Evolutionary conservation across 192 early-diverging fungal species (phyloP), one percentile per base, ranked within the genome.

Genomic region (Backusella macrospora): DNA sequence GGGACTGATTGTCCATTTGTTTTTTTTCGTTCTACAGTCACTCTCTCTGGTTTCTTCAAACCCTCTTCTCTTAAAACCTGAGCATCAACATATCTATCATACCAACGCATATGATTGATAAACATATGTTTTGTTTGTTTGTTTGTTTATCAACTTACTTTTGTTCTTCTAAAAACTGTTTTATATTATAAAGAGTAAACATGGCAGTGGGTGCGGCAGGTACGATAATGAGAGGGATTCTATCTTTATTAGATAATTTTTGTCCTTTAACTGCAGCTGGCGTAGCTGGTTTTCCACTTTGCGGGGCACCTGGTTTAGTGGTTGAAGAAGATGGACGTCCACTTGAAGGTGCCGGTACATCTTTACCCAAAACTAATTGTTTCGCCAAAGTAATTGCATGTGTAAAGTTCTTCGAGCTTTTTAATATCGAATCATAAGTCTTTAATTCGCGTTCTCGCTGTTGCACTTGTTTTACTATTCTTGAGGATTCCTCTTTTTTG

Each of bases 171-270:
- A 98, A 80, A 63, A 98, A 93, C 42, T 91, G 81, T 77, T 93
- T 91, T 59, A 95, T 90, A 81, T 98, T 98, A 81, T 90, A 95
- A 83, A 97, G 85, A 38, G 90, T 96, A 48, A 98, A 63, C 78
- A 93, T 88, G 1, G 96, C 88, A 4, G 94, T 94, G 5, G 91
- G 82, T 34, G 90, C 92, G 0, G 94, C 89, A 4, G 97, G 97
- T n/a, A 98, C 92, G 38, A 98, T 90, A 75, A 98, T 97, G 18
- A 96, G 95, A 3, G 96, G 96, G 45, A 90, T 90, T 40, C 72
- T 72, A 34, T 77, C 71, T 73, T 74, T 49, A 16, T 74, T 63
- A 48, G 14, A 71, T 69, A 70, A 43, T 14, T 63, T 66, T 47
- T 76, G 68, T 7, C 52, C 65, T 12, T 46, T 62, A 8, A 43